phyloP scores from a whole-genome alignment of 495 filamentous ascomycete genomes.

The Penicillium psychrofluorescens region DNA sequence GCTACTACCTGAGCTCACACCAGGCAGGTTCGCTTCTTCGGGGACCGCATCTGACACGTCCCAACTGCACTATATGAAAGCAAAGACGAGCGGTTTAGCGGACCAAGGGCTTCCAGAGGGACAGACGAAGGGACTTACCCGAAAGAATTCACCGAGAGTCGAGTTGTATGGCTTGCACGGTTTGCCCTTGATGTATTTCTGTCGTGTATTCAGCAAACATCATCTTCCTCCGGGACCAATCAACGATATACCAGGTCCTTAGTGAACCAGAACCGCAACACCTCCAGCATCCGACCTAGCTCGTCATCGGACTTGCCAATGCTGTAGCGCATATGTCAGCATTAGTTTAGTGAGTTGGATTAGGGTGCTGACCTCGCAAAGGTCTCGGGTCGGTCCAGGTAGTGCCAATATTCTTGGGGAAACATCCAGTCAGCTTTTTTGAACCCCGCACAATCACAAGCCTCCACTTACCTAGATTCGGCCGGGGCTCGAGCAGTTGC shows the following conservation, averaged over 20 bases:
- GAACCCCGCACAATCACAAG: not conserved
- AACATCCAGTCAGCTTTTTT: conserved; percentile 9
- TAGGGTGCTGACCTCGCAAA: conserved; percentile 61
- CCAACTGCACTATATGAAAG: conserved; percentile 70
- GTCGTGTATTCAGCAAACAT: conserved; percentile 10
- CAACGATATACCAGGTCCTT: conserved; percentile 68
- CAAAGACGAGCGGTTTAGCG: not conserved
- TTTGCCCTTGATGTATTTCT: conserved; percentile 97
- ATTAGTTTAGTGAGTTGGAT: too few relatives aligned
- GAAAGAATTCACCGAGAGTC: conserved; percentile 93
- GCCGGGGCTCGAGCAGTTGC: conserved; percentile 89
- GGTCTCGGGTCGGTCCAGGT: conserved; percentile 89
- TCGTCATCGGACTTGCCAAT: conserved; percentile 92
- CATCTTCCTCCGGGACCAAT: not conserved
- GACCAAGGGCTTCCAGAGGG: conserved; percentile 2
- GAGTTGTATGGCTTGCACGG: conserved; percentile 99
- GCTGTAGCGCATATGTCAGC: conserved; percentile 29
- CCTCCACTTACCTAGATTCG: conserved; percentile 64
- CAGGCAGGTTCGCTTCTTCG: conserved; percentile 32
- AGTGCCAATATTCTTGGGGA: conserved; percentile 87
- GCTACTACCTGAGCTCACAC: conserved; percentile 29
- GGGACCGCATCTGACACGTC: conserved; percentile 66
- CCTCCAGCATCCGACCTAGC: conserved; percentile 86
- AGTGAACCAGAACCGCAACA: conserved; percentile 95
- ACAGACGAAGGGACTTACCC: conserved; percentile 45